Base-by-base conservation (phyloP, 352 stramenopile genomes). In the Phytophthora sp. region DNA sequence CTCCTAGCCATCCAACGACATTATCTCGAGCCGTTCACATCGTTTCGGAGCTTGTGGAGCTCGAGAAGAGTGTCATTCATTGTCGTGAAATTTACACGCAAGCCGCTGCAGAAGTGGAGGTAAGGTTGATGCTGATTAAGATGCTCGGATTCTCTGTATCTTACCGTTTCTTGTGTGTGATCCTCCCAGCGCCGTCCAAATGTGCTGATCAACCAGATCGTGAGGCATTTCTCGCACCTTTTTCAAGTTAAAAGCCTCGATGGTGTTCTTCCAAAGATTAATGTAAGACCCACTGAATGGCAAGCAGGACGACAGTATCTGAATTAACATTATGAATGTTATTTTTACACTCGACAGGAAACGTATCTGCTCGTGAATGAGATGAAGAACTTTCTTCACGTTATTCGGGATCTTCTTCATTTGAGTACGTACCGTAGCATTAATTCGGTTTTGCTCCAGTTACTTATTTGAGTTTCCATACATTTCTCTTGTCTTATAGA, bases 211-310 rank as follows among this genome's bases (percentile, higher is more conserved):
- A 93, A 97, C 56, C 83, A 93, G 44, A 94, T 96, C 23, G 86
- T 97, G 8, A 77, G 80, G 27, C 89, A 97, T 29, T 96, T 97
- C 55, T 89, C 80, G 23, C 84, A 96, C 39, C 71, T 97, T 7
- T 97, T 97, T 71, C 74, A 91, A 41, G 78, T 97, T 16, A 91
- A 88, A 45, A 85, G 70, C 29, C 71, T 97, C 13, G 89, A 97
- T 54, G 90, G 89, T 1, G 84, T 97, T 26, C 77, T 97, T n/a
- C 90, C 90, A 3, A 96, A 96, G 57, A 95, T 97, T 47, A 97
- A 97, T 47, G 86, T 93, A 62, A 52, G 76, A 41, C 9, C n/a
- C 12, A 2, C 7, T 49, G 12, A 0, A 13, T 52, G 42, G 5
- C 1, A 31, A 30, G 16, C 27, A 16, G 4, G 26, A 33, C 21